Conservation (phyloP, 2,329 filamentous ascomycete genomes). For the Orbilia brochopaga region DNA sequence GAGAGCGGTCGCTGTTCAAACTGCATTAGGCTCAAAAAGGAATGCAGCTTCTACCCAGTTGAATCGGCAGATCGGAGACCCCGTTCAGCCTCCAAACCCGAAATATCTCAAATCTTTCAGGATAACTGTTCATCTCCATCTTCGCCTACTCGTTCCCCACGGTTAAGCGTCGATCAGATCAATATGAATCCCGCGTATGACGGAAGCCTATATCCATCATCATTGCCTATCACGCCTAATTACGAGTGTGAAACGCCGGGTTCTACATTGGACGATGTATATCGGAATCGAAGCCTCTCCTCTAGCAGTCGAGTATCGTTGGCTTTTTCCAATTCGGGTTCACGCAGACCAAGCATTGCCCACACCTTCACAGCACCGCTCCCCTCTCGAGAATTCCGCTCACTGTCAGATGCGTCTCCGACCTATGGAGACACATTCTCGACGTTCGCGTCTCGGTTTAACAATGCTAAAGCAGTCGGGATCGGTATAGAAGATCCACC, state of each 20-base stretch:
- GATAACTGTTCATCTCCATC: slow-evolving; percentile 54
- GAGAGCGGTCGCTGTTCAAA: slow-evolving; percentile 82
- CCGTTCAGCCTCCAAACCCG: slow-evolving; percentile 54
- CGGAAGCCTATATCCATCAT: slow-evolving; percentile 52
- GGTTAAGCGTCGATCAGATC: slow-evolving; percentile 49
- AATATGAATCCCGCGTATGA: slow-evolving; percentile 49
- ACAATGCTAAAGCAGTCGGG: slow-evolving; percentile 30
- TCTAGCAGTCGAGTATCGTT: slow-evolving; percentile 50
- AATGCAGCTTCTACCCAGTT: slow-evolving; percentile 90
- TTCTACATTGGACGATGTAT: slow-evolving; percentile 52
- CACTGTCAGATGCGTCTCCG: slow-evolving; percentile 44
- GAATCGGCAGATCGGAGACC: slow-evolving; percentile 62
- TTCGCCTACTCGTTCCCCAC: slow-evolving; percentile 53
- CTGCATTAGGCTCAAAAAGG: slow-evolving; percentile 91
- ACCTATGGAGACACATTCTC: slow-evolving; percentile 48
- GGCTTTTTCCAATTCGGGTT: slow-evolving; percentile 53
- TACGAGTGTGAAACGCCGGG: slow-evolving; percentile 52
- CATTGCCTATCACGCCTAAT: slow-evolving; percentile 54
- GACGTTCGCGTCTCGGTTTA: slow-evolving; percentile 35
- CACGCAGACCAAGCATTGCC: slow-evolving; percentile 53
- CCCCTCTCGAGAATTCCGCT: slow-evolving; percentile 47
- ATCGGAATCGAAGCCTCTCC: slow-evolving; percentile 51
- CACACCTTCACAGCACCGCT: slow-evolving; percentile 52
- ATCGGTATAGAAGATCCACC: slow-evolving; percentile 47
- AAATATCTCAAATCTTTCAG: slow-evolving; percentile 52